Percentiles rank a stretch among this genome's conserved stretches.
Evolutionary conservation across 306 rosid genomes (phyloP).

Genomic region (Sindora glabra): DNA sequence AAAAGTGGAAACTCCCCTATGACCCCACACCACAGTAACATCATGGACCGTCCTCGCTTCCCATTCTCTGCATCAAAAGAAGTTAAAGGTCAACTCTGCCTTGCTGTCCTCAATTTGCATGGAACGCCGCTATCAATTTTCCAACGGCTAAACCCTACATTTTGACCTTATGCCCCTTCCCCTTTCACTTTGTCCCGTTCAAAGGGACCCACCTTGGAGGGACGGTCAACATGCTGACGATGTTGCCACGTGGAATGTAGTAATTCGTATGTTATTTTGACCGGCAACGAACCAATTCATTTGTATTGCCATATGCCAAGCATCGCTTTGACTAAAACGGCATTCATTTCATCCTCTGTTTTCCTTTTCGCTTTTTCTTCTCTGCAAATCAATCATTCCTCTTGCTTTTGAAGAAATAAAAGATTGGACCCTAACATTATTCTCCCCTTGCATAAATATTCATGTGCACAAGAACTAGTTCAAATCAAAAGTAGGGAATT

Average conservation of each 20-base stretch:
- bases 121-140: no score
- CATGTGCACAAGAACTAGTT: no score
- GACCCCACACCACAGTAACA: slow-evolving; percentile 28
- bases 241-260: slow-evolving; percentile 16
- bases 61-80: slow-evolving; percentile 43
- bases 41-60: slow-evolving; percentile 16
- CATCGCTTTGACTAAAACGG: slow-evolving; percentile 33
- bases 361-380: neutral
- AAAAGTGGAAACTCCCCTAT: neutral
- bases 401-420: slow-evolving; percentile 1
- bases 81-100: slow-evolving; percentile 69
- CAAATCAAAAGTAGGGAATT: no score
- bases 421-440: slow-evolving; percentile 19
- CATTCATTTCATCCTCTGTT: neutral
- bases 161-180: slow-evolving; percentile 44
- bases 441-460: no score
- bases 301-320: slow-evolving; percentile 4
- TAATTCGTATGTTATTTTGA: slow-evolving; percentile 33
- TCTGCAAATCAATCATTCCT: neutral
- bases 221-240: slow-evolving; percentile 19
- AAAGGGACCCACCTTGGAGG: slow-evolving; percentile 4
- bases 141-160: slow-evolving; percentile 65
- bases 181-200: slow-evolving; percentile 4
- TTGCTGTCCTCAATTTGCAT: slow-evolving; percentile 62
- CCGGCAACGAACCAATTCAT: neutral